A percentile compares a stretch with the other conserved stretches of the same genome.
These are phyloP conservation scores for Syzygium grande DNA, from an alignment of 345 rosid genomes.

Conservation along the genomic window DNA sequence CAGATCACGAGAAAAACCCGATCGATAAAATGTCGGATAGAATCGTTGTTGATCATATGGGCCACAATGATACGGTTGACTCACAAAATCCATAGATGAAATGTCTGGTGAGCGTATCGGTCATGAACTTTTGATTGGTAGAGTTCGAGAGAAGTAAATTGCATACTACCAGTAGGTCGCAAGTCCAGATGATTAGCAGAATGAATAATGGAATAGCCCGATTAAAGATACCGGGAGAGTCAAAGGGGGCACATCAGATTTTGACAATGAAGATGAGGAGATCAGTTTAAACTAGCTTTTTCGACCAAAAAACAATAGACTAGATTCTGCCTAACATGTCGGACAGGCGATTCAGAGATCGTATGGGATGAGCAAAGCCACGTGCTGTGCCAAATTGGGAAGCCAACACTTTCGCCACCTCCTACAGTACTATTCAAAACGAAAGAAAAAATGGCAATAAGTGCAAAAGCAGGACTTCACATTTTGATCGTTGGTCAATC, in stretches of 20 bases:
- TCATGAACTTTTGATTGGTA: too few relatives aligned
- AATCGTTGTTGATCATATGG: not conserved
- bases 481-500: not conserved
- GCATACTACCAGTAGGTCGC: too few relatives aligned
- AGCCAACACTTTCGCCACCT: not conserved
- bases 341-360: not conserved
- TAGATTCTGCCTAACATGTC: too few relatives aligned
- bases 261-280: not conserved
- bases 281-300: not conserved
- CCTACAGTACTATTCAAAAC: not conserved
- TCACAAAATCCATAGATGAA: too few relatives aligned
- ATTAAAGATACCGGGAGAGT: too few relatives aligned
- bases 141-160: too few relatives aligned
- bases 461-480: not conserved
- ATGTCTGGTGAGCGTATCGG: too few relatives aligned
- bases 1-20: not conserved
- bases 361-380: not conserved
- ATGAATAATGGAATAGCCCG: too few relatives aligned
- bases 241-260: not conserved
- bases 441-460: not conserved
- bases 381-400: not conserved
- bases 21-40: too few relatives aligned
- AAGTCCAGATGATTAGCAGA: too few relatives aligned
- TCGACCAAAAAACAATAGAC: too few relatives aligned
- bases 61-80: too few relatives aligned